These are phyloP conservation scores for Hirschfeldia incana DNA, from an alignment of 345 rosid species.

Conservation along the genomic window DNA sequence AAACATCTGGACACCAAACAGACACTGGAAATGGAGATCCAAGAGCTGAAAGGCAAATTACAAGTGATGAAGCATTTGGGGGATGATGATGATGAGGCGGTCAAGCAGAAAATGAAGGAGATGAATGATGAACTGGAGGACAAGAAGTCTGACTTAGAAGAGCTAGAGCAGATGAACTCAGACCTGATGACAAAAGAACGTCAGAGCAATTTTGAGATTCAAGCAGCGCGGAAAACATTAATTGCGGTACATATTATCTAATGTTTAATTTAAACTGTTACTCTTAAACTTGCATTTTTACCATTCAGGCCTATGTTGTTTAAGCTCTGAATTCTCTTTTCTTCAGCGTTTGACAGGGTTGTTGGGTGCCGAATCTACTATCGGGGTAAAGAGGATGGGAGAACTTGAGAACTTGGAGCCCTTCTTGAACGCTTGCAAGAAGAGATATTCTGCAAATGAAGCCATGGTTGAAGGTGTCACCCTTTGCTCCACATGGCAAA, in stretches of 20 bases:
- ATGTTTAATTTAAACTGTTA: not conserved
- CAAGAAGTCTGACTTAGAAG: constrained; percentile 28
- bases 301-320: not conserved
- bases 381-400: constrained; percentile 85
- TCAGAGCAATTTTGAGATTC: constrained; percentile 45
- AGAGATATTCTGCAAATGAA: constrained; percentile 51
- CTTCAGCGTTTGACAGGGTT: constrained; percentile 54
- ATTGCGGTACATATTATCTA: constrained; percentile 37
- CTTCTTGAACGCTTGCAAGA: constrained; percentile 56
- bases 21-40: not conserved
- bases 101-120: not conserved
- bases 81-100: not conserved
- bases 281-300: not conserved
- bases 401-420: constrained; percentile 60
- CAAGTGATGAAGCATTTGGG: not conserved
- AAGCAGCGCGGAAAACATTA: constrained; percentile 42
- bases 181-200: constrained; percentile 46
- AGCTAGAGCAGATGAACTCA: constrained; percentile 31
- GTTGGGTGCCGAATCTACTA: constrained; percentile 38
- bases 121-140: not conserved
- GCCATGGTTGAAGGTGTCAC: constrained; percentile 54
- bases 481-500: constrained; percentile 74
- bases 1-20: not conserved
- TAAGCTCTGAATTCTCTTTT: constrained; percentile 8
- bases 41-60: not conserved